Base-by-base conservation (phyloP, 2,329 filamentous ascomycete genomes). In the Parastagonospora avenae region DNA sequence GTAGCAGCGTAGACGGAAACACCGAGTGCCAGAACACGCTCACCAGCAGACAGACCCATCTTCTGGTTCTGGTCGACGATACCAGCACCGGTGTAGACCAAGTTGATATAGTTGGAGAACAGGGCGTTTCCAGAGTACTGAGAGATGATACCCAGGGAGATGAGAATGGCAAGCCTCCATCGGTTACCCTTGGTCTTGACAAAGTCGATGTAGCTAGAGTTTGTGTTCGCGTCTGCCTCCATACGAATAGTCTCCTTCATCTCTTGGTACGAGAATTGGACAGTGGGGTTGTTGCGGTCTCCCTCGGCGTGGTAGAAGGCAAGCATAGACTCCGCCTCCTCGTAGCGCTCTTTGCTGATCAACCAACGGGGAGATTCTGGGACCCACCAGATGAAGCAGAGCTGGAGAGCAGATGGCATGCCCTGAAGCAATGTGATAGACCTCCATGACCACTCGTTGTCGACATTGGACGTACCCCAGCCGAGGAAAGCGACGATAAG, bases 101-200 rank as follows among this genome's bases (percentile, higher is more conserved):
- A 75, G 57, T 84, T 82, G 70, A 85, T 83, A 70, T 88, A 88
- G 73, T 88, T 87, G 59, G 80, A 84, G 68, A 88, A 83, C 2
- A 89, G 73, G 12, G 83, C 85, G 62, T 87, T 88, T 41, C 86
- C 86, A 44, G 81, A 85, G 71, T 86, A 89, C 71, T 88, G 85
- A 2, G 85, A 87, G 64, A 88, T 85, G 64, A 88, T 73, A 66
- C 85, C 86, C 24, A 89, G 78, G 0, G 84, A 86, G 43, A 87
- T 70, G 36, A 87, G 76, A 50, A 89, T 82, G 29, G 80, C 77
- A 45, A 89, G 73, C n/a, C 86, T 79, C 77, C 84, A 85, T 41
- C 84, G 79, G 76, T 89, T 88, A 31, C 85, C 85, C 61, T 77
- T 80, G 29, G 86, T 88, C 59, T 73, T 75, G 60, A 88, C 48